Conservation (phyloP, 768 basidiomycete species). For the Neoboletus magnificus region DNA sequence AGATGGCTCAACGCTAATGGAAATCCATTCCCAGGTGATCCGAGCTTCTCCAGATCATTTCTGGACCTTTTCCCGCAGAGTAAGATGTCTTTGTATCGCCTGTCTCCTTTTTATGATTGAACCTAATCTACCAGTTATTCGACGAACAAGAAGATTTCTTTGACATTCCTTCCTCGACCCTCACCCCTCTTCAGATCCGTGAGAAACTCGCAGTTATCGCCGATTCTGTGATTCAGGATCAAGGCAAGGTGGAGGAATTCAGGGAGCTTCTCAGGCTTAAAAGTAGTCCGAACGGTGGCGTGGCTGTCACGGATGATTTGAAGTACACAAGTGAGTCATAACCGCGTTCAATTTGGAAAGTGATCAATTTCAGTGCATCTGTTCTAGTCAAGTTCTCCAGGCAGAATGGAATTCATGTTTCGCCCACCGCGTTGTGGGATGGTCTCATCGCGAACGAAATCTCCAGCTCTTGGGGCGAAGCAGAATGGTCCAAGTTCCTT, state of each 20-base stretch:
- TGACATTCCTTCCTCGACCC: slow-evolving; percentile 64
- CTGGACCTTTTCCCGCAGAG: slow-evolving; percentile 72
- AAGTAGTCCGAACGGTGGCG: slow-evolving; percentile 70
- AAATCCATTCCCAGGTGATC: slow-evolving; percentile 46
- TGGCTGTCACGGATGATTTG: slow-evolving; percentile 78
- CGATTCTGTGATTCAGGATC: slow-evolving; percentile 46
- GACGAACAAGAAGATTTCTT: slow-evolving; percentile 74
- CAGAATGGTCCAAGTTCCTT: slow-evolving; percentile 80
- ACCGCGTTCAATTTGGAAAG: background rate
- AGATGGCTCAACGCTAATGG: background rate
- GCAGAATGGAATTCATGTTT: slow-evolving; percentile 91
- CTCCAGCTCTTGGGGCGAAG: slow-evolving; percentile 77
- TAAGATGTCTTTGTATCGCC: slow-evolving; percentile 30
- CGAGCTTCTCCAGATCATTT: slow-evolving; percentile 72
- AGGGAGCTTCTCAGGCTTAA: slow-evolving; percentile 62
- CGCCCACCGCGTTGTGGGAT: slow-evolving; percentile 78
- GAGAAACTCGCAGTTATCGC: slow-evolving; percentile 67
- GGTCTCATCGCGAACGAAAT: slow-evolving; percentile 69
- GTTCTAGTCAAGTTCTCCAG: slow-evolving; percentile 79
- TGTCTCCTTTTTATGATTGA: background rate
- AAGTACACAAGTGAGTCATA: slow-evolving; percentile 77
- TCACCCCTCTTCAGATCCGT: slow-evolving; percentile 71
- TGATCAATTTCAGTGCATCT: background rate
- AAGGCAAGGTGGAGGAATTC: slow-evolving; percentile 47
- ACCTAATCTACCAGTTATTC: slow-evolving; percentile 55